Conservation (phyloP, 192 early-diverging fungal genomes). For the Coemansia pectinata region DNA sequence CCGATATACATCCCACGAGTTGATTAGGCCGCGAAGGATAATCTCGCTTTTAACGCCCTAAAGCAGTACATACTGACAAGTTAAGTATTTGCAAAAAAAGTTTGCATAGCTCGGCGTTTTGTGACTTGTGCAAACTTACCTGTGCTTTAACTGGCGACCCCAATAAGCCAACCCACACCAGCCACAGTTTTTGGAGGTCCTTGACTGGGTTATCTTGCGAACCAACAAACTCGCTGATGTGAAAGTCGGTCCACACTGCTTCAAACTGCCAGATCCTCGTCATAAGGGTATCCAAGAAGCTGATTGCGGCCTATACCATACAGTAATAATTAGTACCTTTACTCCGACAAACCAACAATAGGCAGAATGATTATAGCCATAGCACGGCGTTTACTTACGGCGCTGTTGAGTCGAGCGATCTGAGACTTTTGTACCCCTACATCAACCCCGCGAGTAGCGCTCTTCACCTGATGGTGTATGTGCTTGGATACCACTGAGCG, state of each 20-base stretch:
- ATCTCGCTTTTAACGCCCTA: slow-evolving; percentile 25
- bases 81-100: neutral
- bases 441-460: neutral
- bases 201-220: slow-evolving; percentile 11
- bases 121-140: slow-evolving; percentile 4
- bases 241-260: slow-evolving; percentile 34
- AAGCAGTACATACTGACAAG: neutral
- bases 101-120: too few relatives aligned
- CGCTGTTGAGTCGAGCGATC: slow-evolving; percentile 19
- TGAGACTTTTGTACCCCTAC: slow-evolving; percentile 16
- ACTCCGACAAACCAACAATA: too few relatives aligned
- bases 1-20: slow-evolving; percentile 41
- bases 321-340: neutral
- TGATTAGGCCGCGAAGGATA: slow-evolving; percentile 37
- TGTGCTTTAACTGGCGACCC: slow-evolving; percentile 28
- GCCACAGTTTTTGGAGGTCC: slow-evolving; percentile 37
- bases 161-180: slow-evolving; percentile 37
- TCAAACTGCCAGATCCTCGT: slow-evolving; percentile 30
- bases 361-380: neutral
- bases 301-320: slow-evolving; percentile 29
- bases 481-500: neutral
- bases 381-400: slow-evolving; percentile 11
- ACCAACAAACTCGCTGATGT: slow-evolving; percentile 37
- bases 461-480: slow-evolving; percentile 5
- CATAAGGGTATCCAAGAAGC: slow-evolving; percentile 23